Conservation (phyloP, 169 alveolate genomes). For the Babesia sp. region DNA sequence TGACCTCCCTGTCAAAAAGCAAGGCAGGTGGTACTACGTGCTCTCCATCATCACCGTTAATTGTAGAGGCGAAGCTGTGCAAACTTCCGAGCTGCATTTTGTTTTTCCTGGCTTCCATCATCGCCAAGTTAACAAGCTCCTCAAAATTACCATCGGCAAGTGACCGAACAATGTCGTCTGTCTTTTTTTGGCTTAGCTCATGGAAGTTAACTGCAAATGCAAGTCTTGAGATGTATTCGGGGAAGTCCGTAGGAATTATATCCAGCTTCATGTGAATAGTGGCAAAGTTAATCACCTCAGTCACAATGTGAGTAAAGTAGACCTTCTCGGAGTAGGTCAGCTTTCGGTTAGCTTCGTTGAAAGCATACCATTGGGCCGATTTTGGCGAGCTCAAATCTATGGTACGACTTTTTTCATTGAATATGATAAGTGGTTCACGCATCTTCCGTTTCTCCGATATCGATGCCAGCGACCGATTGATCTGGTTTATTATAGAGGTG, state of each 20-base stretch:
- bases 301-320: slow-evolving; percentile 39
- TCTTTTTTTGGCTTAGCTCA: slow-evolving; percentile 27
- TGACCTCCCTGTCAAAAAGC: slow-evolving; percentile 65
- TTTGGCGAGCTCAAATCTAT: slow-evolving; percentile 11
- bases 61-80: background rate
- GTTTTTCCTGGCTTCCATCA: slow-evolving; percentile 1
- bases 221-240: slow-evolving; percentile 43
- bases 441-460: slow-evolving; percentile 26
- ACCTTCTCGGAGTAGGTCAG: slow-evolving; percentile 26
- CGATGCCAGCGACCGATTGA: slow-evolving; percentile 19
- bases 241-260: slow-evolving; percentile 47
- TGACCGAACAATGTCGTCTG: slow-evolving; percentile 37
- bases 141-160: slow-evolving; percentile 55
- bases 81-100: background rate
- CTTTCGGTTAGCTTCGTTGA: background rate
- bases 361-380: background rate
- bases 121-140: slow-evolving; percentile 29
- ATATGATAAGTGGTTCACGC: slow-evolving; percentile 42
- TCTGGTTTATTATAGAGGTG: slow-evolving; percentile 4
- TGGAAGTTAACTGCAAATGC: slow-evolving; percentile 48
- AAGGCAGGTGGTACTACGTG: slow-evolving; percentile 59
- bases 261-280: slow-evolving; percentile 38
- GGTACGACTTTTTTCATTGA: slow-evolving; percentile 15
- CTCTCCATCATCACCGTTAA: slow-evolving; percentile 37
- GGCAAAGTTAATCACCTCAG: slow-evolving; percentile 33